These are phyloP conservation scores for Cyclotella sp. DNA, from an alignment of 108 stramenopile species.

Conservation along the genomic window DNA sequence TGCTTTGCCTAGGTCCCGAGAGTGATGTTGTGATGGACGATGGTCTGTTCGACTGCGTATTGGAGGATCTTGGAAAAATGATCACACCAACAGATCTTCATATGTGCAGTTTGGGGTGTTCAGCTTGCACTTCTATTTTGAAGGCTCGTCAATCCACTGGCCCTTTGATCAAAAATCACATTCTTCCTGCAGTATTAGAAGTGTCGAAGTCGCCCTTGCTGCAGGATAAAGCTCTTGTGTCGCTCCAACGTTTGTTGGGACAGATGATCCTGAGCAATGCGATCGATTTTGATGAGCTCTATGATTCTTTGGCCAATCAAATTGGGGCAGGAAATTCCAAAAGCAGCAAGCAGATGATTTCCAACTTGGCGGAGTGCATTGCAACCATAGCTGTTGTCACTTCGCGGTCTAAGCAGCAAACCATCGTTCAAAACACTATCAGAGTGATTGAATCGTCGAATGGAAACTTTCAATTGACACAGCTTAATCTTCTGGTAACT, in stretches of 20 bases:
- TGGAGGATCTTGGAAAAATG: slow-evolving; percentile 79
- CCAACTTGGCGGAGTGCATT: slow-evolving; percentile 84
- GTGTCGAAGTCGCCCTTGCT: slow-evolving; percentile 90
- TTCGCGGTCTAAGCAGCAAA: slow-evolving; percentile 49
- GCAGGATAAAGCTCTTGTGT: slow-evolving; percentile 87
- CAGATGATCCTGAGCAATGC: slow-evolving; percentile 66
- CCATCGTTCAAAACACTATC: slow-evolving; percentile 58
- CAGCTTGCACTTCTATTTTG: slow-evolving; percentile 67
- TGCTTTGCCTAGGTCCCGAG: slow-evolving; percentile 62
- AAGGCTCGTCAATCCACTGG: slow-evolving; percentile 72
- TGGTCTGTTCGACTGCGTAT: slow-evolving; percentile 68
- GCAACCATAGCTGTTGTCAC: slow-evolving; percentile 72
- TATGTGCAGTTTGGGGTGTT: slow-evolving; percentile 85
- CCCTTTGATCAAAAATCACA: slow-evolving; percentile 54
- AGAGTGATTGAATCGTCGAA: slow-evolving; percentile 53
- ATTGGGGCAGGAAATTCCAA: slow-evolving; percentile 48
- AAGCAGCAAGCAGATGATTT: slow-evolving; percentile 72
- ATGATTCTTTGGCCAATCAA: slow-evolving; percentile 59
- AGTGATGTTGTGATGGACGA: slow-evolving; percentile 32
- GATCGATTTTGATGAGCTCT: slow-evolving; percentile 77
- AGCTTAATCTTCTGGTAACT: slow-evolving; percentile 85
- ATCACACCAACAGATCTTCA: slow-evolving; percentile 93
- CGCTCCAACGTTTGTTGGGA: slow-evolving; percentile 75
- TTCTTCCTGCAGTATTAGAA: slow-evolving; percentile 78
- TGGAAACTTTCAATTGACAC: slow-evolving; percentile 51